Base-by-base conservation (phyloP, 257 asterid genomes). In the Penstemon newberryi region DNA sequence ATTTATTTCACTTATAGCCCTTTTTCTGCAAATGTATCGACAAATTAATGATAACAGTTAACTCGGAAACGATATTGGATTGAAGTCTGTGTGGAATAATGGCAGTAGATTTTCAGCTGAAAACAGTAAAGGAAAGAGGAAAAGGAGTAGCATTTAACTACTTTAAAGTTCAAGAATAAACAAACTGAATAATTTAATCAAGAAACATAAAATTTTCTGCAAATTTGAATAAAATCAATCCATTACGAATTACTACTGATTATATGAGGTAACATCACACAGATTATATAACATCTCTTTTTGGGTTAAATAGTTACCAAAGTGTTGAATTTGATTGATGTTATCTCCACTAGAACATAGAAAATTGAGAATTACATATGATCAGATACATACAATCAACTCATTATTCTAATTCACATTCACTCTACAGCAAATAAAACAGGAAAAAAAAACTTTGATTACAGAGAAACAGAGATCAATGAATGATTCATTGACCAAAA, bases 261-360 rank as follows among this genome's bases (percentile, higher is more conserved):
- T 43, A 52, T 38, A 39, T n/a, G 40, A 46, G 44, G 4, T 33
- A 69, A 63, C 54, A 42, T 47, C 18, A 15, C 18, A 15, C 18
- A 15, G 18, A 15, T 15, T 69, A 60, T 67, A 67, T 49, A 65
- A 71, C 19, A 60, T 67, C 45, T 63, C 47, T 74, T 71, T 41
- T 33, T 19, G 69, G 36, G 33, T 19, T 65, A 13, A 7, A 47
- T 15, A 3, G 8, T 36, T 52, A 55, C 7, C 65, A 58, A 43
- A 66, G 38, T 13, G 56, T 6, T 5, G 36, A 65, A 19, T 8
- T 56, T 56, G 63, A 57, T 57, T 57, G 63, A 12, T 39, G 12
- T 11, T 49, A 38, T n/a, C 61, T 66, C 51, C 46, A 52, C 40
- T 54, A 52, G 40, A 33, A 40, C 63, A 66, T 15, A 54, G 4